phyloP scores from a whole-genome alignment of 768 basidiomycete species.

The Asterophora lycoperdoides region DNA sequence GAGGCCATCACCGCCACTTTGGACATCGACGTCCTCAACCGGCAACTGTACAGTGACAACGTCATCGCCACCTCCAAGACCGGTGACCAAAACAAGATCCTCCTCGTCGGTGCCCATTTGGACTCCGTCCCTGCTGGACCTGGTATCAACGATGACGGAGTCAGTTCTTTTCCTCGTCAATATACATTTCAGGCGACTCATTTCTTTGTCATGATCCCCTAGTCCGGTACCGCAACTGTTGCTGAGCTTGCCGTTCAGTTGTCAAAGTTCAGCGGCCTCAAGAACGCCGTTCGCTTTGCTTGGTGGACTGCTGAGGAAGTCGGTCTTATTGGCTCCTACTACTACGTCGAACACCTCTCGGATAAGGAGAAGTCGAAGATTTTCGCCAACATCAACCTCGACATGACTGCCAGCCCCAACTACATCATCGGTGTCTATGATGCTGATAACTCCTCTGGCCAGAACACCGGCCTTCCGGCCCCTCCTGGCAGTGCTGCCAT shows the following conservation, averaged over 20 bases:
- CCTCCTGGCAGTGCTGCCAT: constrained; percentile 28
- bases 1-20: constrained; percentile 23
- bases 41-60: constrained; percentile 24
- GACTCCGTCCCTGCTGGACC: constrained; percentile 31
- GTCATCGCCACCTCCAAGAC: constrained; percentile 27
- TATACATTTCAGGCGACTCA: background rate
- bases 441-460: constrained; percentile 28
- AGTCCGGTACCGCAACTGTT: constrained; percentile 24
- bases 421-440: constrained; percentile 23
- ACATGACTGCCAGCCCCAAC: constrained; percentile 33
- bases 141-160: constrained; percentile 29
- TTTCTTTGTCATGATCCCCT: background rate
- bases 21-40: constrained; percentile 22
- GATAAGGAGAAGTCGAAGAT: constrained; percentile 23
- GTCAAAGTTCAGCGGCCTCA: constrained; percentile 22
- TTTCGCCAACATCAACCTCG: constrained; percentile 32
- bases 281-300: constrained; percentile 29
- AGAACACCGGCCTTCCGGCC: constrained; percentile 17
- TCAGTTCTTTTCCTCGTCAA: constrained; percentile 2
- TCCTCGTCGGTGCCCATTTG: constrained; percentile 26
- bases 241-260: constrained; percentile 27
- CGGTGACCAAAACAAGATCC: constrained; percentile 26
- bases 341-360: constrained; percentile 26
- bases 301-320: constrained; percentile 32
- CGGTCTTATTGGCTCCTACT: constrained; percentile 27